Evolutionary conservation across 1,139 yeast species (phyloP).

Genomic region (Candida buenavistaensis): DNA sequence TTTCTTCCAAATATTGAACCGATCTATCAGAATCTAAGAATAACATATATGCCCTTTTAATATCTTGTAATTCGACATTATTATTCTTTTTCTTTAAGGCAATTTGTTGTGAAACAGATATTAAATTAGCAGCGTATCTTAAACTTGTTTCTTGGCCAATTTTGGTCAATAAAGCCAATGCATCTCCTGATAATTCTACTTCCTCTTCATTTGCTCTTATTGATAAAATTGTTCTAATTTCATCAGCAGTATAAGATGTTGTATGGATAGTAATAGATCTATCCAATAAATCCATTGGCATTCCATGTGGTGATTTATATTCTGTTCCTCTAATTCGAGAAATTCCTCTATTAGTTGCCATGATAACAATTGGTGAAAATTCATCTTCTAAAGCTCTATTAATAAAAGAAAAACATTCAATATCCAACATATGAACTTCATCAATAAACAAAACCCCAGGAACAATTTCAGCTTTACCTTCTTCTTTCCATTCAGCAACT

Average conservation of each 20-base stretch:
- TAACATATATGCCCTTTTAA: constrained; percentile 82
- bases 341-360: constrained; percentile 98
- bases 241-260: constrained; percentile 70
- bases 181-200: constrained; percentile 80
- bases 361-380: constrained; percentile 93
- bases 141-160: constrained; percentile 91
- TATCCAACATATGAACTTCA: constrained; percentile 98
- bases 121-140: constrained; percentile 89
- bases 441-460: constrained; percentile 99
- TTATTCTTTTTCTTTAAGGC: constrained; percentile 76
- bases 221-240: constrained; percentile 79
- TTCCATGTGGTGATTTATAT: constrained; percentile 94
- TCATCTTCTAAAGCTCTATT: constrained; percentile 97
- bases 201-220: constrained; percentile 98
- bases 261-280: constrained; percentile 93
- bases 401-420: constrained; percentile 93
- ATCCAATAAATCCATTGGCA: constrained; percentile 92
- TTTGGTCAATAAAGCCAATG: constrained; percentile 84
- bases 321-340: constrained; percentile 90
- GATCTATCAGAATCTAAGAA: constrained; percentile 89
- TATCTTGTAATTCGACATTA: constrained; percentile 75
- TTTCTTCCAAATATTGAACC: constrained; percentile 74
- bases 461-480: constrained; percentile 96
- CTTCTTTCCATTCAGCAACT: constrained; percentile 99
- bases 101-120: constrained; percentile 84